Evolutionary conservation across 805 yeast genomes (phyloP).

Genomic region (Wickerhamiella azyma): DNA sequence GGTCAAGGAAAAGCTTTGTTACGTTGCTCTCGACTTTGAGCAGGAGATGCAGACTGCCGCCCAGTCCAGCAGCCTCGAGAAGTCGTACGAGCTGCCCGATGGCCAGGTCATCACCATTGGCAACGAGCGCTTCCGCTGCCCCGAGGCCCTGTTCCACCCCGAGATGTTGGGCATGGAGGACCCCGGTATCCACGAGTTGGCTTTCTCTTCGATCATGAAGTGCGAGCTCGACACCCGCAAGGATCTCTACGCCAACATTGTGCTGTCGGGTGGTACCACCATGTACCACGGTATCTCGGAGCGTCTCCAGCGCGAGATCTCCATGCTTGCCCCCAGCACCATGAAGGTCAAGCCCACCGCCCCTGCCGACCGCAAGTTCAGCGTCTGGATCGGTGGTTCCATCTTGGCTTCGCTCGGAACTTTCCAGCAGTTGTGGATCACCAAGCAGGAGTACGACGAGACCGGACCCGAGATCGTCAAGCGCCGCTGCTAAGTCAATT

Average conservation of each 20-base stretch:
- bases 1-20: conserved; percentile 97
- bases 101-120: conserved; percentile 99
- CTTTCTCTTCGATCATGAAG: conserved; percentile 90
- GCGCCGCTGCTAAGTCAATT: conserved; percentile 75
- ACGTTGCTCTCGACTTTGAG: conserved; percentile 97
- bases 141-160: conserved; percentile 99
- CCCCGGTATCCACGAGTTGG: conserved; percentile 98
- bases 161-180: conserved; percentile 81
- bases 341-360: conserved; percentile 99
- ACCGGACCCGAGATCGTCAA: conserved; percentile 99
- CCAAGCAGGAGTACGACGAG: conserved; percentile 99
- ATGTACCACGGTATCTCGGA: conserved; percentile 99
- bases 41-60: conserved; percentile 99
- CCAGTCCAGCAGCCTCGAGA: conserved; percentile 95
- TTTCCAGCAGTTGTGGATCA: conserved; percentile 99
- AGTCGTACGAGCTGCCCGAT: conserved; percentile 98
- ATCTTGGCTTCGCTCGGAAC: conserved; percentile 96
- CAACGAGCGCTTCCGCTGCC: conserved; percentile 99
- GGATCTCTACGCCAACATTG: conserved; percentile 98
- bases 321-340: conserved; percentile 98
- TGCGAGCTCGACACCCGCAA: conserved; percentile 98
- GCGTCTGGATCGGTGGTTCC: conserved; percentile 99
- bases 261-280: conserved; percentile 99
- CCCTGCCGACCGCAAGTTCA: conserved; percentile 98
- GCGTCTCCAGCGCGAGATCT: conserved; percentile 99